These are phyloP conservation scores for Sporisorium exsertum DNA, from an alignment of 1,284 basidiomycete genomes.

Conservation along the genomic window DNA sequence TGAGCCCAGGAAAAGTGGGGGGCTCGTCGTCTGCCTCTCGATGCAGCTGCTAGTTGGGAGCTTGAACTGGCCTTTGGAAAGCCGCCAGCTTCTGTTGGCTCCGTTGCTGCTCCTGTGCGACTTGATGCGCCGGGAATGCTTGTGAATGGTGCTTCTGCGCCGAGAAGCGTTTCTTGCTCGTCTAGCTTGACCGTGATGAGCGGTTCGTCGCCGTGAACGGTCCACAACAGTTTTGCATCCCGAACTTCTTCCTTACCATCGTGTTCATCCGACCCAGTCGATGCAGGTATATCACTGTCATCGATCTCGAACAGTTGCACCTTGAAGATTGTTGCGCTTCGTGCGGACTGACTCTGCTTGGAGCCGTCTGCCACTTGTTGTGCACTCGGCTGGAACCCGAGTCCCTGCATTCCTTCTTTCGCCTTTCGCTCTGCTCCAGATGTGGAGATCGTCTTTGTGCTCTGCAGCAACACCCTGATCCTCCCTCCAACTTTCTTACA, in stretches of 20 bases:
- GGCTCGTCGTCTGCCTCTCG: slow-evolving; percentile 22
- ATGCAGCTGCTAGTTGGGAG: neutral
- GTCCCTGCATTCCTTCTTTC: slow-evolving; percentile 23
- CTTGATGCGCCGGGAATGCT: neutral
- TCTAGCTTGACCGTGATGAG: slow-evolving; percentile 30
- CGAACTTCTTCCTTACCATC: neutral
- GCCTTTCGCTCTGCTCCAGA: neutral
- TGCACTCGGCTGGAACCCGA: slow-evolving; percentile 14
- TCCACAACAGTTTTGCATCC: slow-evolving; percentile 17
- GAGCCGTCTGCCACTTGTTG: neutral
- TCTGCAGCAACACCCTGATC: slow-evolving; percentile 23
- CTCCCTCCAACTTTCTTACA: slow-evolving; percentile 9
- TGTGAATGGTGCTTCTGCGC: slow-evolving; percentile 31
- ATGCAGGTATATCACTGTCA: neutral
- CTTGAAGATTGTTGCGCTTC: slow-evolving; percentile 32
- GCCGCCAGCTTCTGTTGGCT: neutral
- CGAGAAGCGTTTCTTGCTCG: slow-evolving; percentile 21
- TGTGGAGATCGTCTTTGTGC: neutral
- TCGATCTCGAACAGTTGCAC: slow-evolving; percentile 29
- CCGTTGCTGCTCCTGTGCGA: neutral
- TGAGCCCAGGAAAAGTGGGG: slow-evolving; percentile 87
- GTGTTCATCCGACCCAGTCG: neutral
- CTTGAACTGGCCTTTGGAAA: slow-evolving; percentile 63
- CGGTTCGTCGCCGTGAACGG: slow-evolving; percentile 41
- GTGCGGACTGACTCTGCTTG: neutral